phyloP scores from a whole-genome alignment of 345 rosid species.

The Pistacia integerrima region DNA sequence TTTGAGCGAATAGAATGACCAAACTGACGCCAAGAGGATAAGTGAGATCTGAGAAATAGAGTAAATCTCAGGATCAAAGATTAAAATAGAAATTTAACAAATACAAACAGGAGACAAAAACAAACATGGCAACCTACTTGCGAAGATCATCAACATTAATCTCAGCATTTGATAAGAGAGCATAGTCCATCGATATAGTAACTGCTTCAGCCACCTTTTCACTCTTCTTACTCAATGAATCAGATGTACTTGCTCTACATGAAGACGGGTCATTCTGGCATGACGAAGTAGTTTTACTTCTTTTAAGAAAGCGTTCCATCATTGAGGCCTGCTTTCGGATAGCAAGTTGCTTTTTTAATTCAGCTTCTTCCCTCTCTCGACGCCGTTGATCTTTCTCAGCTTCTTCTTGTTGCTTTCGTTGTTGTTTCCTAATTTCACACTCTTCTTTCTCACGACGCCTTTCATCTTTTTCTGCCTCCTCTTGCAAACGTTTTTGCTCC shows the following conservation, averaged over 20 bases:
- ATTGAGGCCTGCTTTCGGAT: constrained; percentile 86
- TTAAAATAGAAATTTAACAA: constrained; percentile 18
- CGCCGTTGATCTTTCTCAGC: constrained; percentile 71
- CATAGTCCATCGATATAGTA: constrained; percentile 53
- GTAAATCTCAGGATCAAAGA: constrained; percentile 20
- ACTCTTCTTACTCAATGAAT: constrained; percentile 24
- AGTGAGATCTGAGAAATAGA: constrained; percentile 56
- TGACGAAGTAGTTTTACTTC: constrained; percentile 44
- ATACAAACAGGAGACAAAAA: neutral
- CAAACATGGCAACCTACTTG: constrained; percentile 45
- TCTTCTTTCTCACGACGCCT: constrained; percentile 65
- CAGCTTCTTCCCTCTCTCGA: constrained; percentile 72
- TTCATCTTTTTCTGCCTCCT: constrained; percentile 56
- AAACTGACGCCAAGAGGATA: constrained; percentile 67
- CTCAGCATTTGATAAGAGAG: constrained; percentile 53
- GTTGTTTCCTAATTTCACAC: constrained; percentile 56
- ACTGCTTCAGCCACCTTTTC: constrained; percentile 44
- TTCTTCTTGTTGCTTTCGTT: constrained; percentile 79
- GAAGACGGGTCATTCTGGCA: constrained; percentile 37
- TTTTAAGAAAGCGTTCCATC: constrained; percentile 85
- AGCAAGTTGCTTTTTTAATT: constrained; percentile 57
- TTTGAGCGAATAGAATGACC: constrained; percentile 50
- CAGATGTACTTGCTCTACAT: constrained; percentile 24
- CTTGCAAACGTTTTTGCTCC: constrained; percentile 63
- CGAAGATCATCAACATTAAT: constrained; percentile 48